Evolutionary conservation across 139 green algal genomes (phyloP).

Genomic region (Eudorina sp.): DNA sequence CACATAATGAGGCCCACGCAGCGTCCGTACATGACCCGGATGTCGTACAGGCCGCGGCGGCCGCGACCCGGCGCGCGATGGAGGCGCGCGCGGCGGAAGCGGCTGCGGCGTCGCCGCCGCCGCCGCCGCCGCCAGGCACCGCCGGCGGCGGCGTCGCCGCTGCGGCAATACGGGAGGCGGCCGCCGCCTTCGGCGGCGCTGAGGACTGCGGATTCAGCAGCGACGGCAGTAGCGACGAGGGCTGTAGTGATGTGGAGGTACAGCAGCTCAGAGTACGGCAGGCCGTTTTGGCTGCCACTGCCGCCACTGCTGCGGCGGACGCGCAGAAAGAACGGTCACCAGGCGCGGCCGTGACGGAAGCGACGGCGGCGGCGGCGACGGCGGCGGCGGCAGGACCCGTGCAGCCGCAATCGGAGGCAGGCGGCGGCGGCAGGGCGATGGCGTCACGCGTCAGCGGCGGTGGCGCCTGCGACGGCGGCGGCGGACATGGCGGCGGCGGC

Average conservation of each 20-base stretch:
- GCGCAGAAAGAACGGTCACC: too few relatives aligned
- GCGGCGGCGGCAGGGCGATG: neutral
- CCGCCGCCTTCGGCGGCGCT: neutral
- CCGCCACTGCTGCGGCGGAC: too few relatives aligned
- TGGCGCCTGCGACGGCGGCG: neutral
- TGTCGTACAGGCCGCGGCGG: neutral
- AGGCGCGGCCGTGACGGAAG: too few relatives aligned
- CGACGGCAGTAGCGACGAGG: too few relatives aligned
- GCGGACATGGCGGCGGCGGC: neutral
- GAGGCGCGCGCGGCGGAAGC: neutral
- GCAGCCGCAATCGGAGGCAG: neutral
- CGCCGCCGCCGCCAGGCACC: neutral
- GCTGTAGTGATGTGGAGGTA: too few relatives aligned
- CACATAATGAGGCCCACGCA: conserved; percentile 6
- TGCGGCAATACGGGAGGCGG: neutral
- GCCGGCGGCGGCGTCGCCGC: neutral
- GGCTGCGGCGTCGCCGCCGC: neutral
- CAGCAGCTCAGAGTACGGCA: too few relatives aligned
- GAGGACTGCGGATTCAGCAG: neutral
- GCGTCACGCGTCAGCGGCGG: neutral
- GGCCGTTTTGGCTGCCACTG: too few relatives aligned
- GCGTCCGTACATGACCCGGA: neutral
- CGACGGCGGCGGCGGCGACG: neutral
- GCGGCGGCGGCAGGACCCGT: neutral
- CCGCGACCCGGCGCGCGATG: neutral